These are phyloP conservation scores for Botrytis pseudocinerea DNA, from an alignment of 2,329 filamentous ascomycete genomes.

Conservation along the genomic window DNA sequence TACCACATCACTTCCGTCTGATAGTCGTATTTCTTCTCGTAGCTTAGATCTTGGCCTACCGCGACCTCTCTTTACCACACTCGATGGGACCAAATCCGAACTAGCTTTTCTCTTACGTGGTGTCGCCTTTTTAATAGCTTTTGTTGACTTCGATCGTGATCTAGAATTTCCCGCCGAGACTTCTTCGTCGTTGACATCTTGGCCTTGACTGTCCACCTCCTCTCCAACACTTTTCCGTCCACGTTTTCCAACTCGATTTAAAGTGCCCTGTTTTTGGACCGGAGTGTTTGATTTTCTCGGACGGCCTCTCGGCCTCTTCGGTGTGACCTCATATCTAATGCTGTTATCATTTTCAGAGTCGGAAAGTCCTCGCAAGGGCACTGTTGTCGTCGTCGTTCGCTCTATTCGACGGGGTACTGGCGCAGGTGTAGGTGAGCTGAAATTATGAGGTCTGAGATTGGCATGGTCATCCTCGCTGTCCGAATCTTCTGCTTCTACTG, in stretches of 20 bases:
- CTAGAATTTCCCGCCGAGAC: conserved; percentile 33
- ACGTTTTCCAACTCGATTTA: conserved; percentile 30
- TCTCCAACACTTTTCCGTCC: conserved; percentile 36
- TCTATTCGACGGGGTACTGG: conserved; percentile 32
- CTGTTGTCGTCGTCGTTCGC: conserved; percentile 39
- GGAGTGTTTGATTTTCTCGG: conserved; percentile 46
- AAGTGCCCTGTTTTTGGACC: conserved; percentile 37
- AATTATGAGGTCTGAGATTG: conserved; percentile 25
- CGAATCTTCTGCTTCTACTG: conserved; percentile 40
- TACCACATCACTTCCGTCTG: conserved; percentile 32
- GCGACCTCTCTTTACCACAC: conserved; percentile 20
- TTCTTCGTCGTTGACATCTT: conserved; percentile 32
- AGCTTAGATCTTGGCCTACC: conserved; percentile 22
- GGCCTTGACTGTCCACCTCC: conserved; percentile 35
- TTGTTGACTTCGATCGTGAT: conserved; percentile 37
- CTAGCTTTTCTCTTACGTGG: conserved; percentile 23
- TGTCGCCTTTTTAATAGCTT: conserved; percentile 30
- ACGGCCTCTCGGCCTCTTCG: conserved; percentile 45
- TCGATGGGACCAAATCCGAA: conserved; percentile 6
- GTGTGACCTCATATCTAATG: conserved; percentile 39
- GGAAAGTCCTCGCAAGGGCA: conserved; percentile 40
- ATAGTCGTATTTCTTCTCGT: conserved; percentile 21
- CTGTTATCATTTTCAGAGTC: conserved; percentile 37
- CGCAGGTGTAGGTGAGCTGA: conserved; percentile 31
- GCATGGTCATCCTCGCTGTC: conserved; percentile 34